Conservation (phyloP, 2,329 filamentous ascomycete species). For the Phyllosticta paracitricarpa region DNA sequence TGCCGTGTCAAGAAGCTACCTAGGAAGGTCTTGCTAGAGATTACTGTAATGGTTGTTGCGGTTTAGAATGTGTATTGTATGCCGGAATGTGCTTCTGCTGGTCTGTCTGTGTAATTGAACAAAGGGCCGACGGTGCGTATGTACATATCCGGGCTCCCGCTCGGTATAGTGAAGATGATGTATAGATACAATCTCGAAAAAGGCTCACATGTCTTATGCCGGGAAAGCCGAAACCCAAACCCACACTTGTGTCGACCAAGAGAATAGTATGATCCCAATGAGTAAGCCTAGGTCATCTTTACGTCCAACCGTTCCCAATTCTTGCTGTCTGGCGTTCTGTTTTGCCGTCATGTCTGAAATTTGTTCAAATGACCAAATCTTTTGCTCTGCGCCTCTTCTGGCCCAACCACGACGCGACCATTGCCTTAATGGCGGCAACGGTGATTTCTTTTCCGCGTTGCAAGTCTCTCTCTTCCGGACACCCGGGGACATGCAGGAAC, state of each 20-base stretch:
- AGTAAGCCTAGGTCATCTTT: no score
- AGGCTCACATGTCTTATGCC: no score
- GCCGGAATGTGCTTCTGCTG: no score
- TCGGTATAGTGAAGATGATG: not conserved
- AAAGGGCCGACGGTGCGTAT: not conserved
- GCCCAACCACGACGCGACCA: slow-evolving; percentile 23
- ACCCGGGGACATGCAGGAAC: slow-evolving; percentile 34
- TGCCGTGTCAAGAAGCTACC: no score
- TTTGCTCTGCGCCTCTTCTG: not conserved
- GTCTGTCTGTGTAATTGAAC: not conserved
- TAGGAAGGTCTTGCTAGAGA: no score
- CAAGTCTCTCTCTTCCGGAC: slow-evolving; percentile 25
- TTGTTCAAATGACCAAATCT: not conserved
- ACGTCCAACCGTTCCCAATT: no score
- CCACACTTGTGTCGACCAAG: no score
- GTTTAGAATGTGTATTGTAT: no score
- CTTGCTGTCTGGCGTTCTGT: no score
- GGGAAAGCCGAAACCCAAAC: no score
- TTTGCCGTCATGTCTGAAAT: not conserved
- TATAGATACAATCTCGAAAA: not conserved
- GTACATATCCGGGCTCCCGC: not conserved
- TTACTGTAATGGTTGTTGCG: no score
- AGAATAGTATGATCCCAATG: no score
- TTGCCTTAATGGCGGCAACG: slow-evolving; percentile 24
- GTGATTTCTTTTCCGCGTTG: slow-evolving; percentile 21